Base-by-base conservation (phyloP, 2,329 filamentous ascomycete genomes). In the Hirsutella minnesotensis region DNA sequence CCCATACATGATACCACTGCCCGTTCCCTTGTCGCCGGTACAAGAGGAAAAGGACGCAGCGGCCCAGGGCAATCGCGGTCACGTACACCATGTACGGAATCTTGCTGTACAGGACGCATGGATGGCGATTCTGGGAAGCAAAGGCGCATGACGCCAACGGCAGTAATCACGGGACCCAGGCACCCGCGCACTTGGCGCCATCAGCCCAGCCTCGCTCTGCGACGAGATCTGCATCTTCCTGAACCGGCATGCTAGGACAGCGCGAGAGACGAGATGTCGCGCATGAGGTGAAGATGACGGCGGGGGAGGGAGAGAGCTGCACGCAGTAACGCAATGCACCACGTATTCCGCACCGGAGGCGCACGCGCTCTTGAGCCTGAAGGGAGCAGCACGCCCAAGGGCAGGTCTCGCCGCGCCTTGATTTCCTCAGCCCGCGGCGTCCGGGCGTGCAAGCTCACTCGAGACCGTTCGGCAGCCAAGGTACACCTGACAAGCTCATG, bases 161-260 rank as follows among this genome's bases (percentile, higher is more conserved):
- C 22, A 39, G 37, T 15, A 24, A 10, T 27, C 13, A 12, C 41
- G 22, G 27, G 35, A 34, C 24, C 29, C 20, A 18, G 21, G 27
- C 24, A 30, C 29, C 36, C 29, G 22, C 5, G 38, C 12, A 30
- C 38, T 21, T 16, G 40, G 19, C 18, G 35, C 41, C 9, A 27
- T 34, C n/a, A n/a, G 35, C 41, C 41, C 41, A 34, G 36, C 21
- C 36, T 43, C 41, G 20, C 35, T 31, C 20, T 19, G 29, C 22
- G 18, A 36, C 35, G 22, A 39, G 42, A 44, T 44, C 24, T 38
- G 39, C 42, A 38, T 29, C 19, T 40, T 34, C 19, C 37, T 34
- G 29, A 9, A 35, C 15, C 15, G 33, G 33, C 33, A 35, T 35
- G 15, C 33, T 35, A 18, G 37, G 30, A 33, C 34, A 20, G 42